A percentile compares a stretch with the other conserved stretches of the same genome.
Evolutionary conservation across 2,329 filamentous ascomycete genomes (phyloP).

Genomic region (Aspergillus sp.): DNA sequence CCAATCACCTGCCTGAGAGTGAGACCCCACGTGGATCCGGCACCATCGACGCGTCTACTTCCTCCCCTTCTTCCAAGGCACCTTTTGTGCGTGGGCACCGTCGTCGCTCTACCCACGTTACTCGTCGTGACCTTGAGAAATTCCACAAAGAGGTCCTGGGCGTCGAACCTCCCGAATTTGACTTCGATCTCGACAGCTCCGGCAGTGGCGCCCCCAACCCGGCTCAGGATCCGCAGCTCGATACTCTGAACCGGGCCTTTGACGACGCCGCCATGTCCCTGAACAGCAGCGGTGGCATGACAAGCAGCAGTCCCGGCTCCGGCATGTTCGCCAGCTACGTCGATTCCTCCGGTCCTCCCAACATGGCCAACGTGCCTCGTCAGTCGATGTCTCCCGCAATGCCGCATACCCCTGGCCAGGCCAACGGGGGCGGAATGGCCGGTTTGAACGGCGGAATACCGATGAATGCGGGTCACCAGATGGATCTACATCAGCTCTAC

Average conservation of each 20-base stretch:
- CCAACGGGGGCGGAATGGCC: constrained; percentile 37
- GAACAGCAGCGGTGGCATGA: constrained; percentile 32
- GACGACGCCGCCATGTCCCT: constrained; percentile 34
- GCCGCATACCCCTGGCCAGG: constrained; percentile 30
- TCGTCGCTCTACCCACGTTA: constrained; percentile 44
- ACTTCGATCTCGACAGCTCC: constrained; percentile 31
- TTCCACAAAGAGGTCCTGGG: constrained; percentile 38
- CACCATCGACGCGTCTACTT: constrained; percentile 32
- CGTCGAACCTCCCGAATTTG: constrained; percentile 29
- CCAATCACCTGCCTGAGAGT: background rate
- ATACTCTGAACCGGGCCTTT: constrained; percentile 38
- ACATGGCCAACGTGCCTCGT: constrained; percentile 33
- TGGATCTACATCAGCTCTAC: constrained; percentile 52
- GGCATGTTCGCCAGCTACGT: constrained; percentile 34
- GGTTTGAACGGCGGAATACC: constrained; percentile 40
- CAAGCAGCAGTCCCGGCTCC: constrained; percentile 25
- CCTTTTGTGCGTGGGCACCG: constrained; percentile 39
- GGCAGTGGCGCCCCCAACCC: constrained; percentile 21
- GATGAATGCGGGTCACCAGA: constrained; percentile 51
- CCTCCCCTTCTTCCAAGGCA: constrained; percentile 33
- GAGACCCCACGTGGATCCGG: constrained; percentile 16
- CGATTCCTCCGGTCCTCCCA: constrained; percentile 31
- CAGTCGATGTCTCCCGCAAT: constrained; percentile 35
- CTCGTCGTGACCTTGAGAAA: constrained; percentile 38
- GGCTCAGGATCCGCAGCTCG: constrained; percentile 29